phyloP scores from a whole-genome alignment of 164 flowering plant genomes.

The Taxillus chinensis region DNA sequence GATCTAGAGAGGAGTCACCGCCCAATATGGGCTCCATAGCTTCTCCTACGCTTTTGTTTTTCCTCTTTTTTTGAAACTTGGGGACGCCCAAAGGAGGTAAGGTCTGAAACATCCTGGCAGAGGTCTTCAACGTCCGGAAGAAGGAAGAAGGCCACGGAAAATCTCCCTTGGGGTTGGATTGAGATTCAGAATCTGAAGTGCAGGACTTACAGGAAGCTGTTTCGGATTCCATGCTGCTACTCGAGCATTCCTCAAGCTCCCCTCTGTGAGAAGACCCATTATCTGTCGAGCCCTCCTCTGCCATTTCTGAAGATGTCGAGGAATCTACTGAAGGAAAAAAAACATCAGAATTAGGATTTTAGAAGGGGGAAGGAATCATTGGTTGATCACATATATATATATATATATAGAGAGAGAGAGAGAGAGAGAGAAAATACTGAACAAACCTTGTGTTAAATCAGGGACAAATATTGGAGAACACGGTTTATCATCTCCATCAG shows the following conservation, averaged over 20 bases:
- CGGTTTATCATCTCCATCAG: background rate
- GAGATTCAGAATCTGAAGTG: constrained; percentile 36
- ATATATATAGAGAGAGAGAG: too few species aligned
- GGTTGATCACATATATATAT: too few species aligned
- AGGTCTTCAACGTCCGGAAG: constrained; percentile 26
- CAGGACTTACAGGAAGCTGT: constrained; percentile 30
- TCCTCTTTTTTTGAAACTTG: constrained; percentile 29
- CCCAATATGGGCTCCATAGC: background rate
- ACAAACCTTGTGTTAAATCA: too few species aligned
- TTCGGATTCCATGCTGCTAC: constrained; percentile 16
- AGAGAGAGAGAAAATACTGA: too few species aligned
- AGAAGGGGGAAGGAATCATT: too few species aligned
- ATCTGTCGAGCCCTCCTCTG: constrained; percentile 6
- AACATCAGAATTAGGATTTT: too few species aligned
- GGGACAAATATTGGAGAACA: too few species aligned
- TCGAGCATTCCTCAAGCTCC: constrained; percentile 16
- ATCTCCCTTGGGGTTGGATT: constrained; percentile 2
- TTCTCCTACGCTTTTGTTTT: constrained; percentile 14
- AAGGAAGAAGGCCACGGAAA: constrained; percentile 42
- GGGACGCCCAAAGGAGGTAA: constrained; percentile 22
- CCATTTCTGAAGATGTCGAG: background rate
- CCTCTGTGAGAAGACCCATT: constrained; percentile 13
- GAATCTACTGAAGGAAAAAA: too few species aligned
- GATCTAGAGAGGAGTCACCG: constrained; percentile 11
- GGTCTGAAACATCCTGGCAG: constrained; percentile 27